Evolutionary conservation across 2,329 filamentous ascomycete genomes (phyloP).

Genomic region (Fusarium austroafricanum): DNA sequence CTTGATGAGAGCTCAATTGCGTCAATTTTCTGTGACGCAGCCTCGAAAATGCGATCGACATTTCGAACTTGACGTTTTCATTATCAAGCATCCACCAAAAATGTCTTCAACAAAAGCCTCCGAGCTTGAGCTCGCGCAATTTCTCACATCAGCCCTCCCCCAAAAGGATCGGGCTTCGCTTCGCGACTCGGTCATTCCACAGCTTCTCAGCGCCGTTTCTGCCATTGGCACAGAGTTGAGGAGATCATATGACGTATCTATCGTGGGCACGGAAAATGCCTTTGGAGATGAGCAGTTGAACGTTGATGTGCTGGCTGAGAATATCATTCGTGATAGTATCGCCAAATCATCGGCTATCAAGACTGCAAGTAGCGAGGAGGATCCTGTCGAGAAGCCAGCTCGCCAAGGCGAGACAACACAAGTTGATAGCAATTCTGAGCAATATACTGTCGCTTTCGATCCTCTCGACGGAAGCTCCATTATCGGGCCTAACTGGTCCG

Average conservation of each 20-base stretch:
- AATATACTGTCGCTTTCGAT: slow-evolving; percentile 71
- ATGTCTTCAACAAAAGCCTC: slow-evolving; percentile 15
- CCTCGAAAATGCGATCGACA: not conserved
- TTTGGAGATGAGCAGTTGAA: slow-evolving; percentile 72
- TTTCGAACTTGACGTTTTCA: not conserved
- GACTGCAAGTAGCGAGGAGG: slow-evolving; percentile 70
- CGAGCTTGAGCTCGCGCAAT: slow-evolving; percentile 13
- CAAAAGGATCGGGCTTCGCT: slow-evolving; percentile 49
- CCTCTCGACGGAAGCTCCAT: slow-evolving; percentile 73
- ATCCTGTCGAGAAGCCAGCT: slow-evolving; percentile 61
- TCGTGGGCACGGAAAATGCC: slow-evolving; percentile 62
- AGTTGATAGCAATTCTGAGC: slow-evolving; percentile 47
- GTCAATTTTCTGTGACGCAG: slow-evolving; percentile 37
- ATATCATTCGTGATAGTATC: slow-evolving; percentile 59
- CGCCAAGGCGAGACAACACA: slow-evolving; percentile 6
- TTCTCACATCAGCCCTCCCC: slow-evolving; percentile 37
- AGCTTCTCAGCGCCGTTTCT: slow-evolving; percentile 59
- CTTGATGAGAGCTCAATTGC: slow-evolving; percentile 14
- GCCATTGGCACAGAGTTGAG: slow-evolving; percentile 59
- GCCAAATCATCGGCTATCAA: slow-evolving; percentile 57
- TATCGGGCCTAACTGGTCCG: slow-evolving; percentile 68
- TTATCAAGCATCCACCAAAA: not conserved
- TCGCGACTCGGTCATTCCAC: slow-evolving; percentile 59
- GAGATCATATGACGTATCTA: slow-evolving; percentile 58
- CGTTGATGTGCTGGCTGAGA: slow-evolving; percentile 66